Conservation (phyloP, 768 basidiomycete genomes). For the Hortiboletus campestris region DNA sequence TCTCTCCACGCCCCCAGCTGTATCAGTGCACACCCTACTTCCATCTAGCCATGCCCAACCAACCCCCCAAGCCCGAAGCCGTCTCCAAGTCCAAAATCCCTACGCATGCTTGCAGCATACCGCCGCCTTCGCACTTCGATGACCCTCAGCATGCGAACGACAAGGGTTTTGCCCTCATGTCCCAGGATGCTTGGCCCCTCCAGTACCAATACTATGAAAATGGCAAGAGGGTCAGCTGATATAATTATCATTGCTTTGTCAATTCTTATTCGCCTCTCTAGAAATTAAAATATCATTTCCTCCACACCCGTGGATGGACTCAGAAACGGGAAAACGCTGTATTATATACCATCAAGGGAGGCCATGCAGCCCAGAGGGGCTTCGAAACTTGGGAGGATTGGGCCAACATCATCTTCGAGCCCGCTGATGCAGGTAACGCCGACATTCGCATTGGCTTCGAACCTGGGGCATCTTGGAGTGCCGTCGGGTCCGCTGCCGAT, state of each 20-base stretch:
- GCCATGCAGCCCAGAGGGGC: no score
- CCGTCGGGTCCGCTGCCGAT: not conserved
- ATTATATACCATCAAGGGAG: no score
- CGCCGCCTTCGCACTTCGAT: not conserved
- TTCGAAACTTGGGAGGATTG: not conserved
- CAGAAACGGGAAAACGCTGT: not conserved
- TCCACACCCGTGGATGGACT: not conserved
- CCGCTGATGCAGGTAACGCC: no score
- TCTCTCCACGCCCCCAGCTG: no score
- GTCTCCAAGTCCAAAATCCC: no score
- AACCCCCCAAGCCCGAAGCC: no score
- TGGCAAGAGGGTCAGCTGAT: not conserved
- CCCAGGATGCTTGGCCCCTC: not conserved
- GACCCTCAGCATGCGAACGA: no score
- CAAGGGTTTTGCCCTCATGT: not conserved
- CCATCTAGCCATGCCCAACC: not conserved
- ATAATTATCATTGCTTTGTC: not conserved
- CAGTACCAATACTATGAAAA: no score
- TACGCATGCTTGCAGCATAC: not conserved
- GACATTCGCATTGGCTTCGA: not conserved
- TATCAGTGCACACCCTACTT: not conserved
- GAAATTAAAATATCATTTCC: not conserved
- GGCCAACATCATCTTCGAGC: not conserved
- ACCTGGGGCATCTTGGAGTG: not conserved
- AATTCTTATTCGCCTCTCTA: not conserved